Conservation (phyloP, 257 asterid genomes). For the Verbena officinalis region DNA sequence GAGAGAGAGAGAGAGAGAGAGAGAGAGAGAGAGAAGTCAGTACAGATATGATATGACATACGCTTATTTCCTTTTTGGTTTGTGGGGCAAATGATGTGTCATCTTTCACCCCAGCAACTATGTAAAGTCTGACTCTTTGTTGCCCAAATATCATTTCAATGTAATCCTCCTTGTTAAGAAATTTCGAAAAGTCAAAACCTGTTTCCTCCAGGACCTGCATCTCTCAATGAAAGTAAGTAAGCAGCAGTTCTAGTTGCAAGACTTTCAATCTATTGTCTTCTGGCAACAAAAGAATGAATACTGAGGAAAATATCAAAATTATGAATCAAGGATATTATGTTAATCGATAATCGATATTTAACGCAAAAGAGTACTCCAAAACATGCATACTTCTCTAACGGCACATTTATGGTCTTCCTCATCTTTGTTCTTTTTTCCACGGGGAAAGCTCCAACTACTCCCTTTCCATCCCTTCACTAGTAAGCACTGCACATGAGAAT, state of each 20-base stretch:
- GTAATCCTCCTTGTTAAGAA: conserved; percentile 64
- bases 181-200: conserved; percentile 77
- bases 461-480: conserved; percentile 95
- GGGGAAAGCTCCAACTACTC: conserved; percentile 90
- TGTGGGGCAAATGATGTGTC: conserved; percentile 76
- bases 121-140: conserved; percentile 82
- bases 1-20: no score
- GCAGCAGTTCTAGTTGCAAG: conserved; percentile 8
- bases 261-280: no score
- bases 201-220: conserved; percentile 86
- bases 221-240: conserved; percentile 23
- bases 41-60: conserved; percentile 35
- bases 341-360: background rate
- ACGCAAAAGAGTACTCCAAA: background rate
- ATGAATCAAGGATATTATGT: background rate
- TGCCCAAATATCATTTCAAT: conserved; percentile 84
- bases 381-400: conserved; percentile 63
- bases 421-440: conserved; percentile 85
- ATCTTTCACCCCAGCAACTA: conserved; percentile 80
- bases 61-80: conserved; percentile 86
- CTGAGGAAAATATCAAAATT: background rate
- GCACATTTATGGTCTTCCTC: conserved; percentile 89
- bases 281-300: background rate
- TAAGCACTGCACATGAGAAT: conserved; percentile 56
- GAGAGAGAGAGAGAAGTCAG: background rate